These are phyloP conservation scores for Lepidopterella palustris DNA, from an alignment of 495 filamentous ascomycete genomes.

Conservation along the genomic window DNA sequence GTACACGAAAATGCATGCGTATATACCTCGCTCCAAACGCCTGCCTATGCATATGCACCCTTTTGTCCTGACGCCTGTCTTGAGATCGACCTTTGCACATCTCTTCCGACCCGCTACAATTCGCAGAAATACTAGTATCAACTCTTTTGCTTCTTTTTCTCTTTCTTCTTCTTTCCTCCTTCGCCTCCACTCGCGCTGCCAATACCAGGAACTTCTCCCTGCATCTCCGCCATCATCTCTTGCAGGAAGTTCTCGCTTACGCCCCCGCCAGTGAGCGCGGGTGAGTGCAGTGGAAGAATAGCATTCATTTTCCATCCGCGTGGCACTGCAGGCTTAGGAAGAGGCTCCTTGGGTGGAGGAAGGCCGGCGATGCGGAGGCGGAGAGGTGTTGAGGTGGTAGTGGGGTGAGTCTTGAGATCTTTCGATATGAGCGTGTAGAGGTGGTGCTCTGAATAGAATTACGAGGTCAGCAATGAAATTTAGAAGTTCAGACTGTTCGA, in stretches of 20 bases:
- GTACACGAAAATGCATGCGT: no score
- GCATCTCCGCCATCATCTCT: conserved; percentile 97
- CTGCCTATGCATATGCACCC: neutral
- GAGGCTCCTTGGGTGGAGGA: conserved; percentile 55
- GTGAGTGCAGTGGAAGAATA: conserved; percentile 76
- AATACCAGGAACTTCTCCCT: conserved; percentile 48
- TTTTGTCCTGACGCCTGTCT: no score
- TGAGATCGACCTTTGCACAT: neutral
- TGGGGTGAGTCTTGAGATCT: conserved; percentile 70
- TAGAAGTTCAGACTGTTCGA: neutral
- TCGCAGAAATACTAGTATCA: neutral
- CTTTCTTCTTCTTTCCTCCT: conserved; percentile 40
- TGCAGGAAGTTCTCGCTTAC: conserved; percentile 94
- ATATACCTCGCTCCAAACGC: neutral
- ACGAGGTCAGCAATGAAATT: neutral
- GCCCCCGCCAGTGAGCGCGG: conserved; percentile 85
- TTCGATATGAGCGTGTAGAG: conserved; percentile 69
- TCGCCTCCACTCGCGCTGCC: conserved; percentile 35
- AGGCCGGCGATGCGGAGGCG: conserved; percentile 62
- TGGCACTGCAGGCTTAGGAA: conserved; percentile 68
- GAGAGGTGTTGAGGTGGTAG: conserved; percentile 59
- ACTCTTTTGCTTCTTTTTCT: conserved; percentile 35
- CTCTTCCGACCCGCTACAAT: neutral
- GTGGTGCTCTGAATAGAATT: conserved; percentile 58
- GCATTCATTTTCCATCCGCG: conserved; percentile 86